A percentile compares a stretch with the other conserved stretches of the same genome.
These are phyloP conservation scores for Cyberlindnera japonica DNA, from an alignment of 805 yeast species.

Conservation along the genomic window DNA sequence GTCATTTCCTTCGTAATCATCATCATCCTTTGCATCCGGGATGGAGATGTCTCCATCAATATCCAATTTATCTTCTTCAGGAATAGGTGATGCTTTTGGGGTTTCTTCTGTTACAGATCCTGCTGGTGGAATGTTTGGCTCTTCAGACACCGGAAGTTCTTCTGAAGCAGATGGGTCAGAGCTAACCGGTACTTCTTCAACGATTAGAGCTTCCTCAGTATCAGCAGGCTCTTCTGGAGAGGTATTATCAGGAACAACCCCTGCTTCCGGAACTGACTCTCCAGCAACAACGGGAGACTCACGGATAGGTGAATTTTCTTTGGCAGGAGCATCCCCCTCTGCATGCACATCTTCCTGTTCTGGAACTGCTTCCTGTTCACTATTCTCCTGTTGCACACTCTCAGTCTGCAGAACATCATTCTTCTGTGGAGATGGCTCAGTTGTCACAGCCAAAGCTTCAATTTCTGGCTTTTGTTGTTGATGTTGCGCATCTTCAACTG, in stretches of 20 bases:
- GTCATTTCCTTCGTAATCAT: constrained; percentile 13
- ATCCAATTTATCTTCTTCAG: constrained; percentile 6
- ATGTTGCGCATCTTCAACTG: no score
- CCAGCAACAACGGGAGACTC: no score
- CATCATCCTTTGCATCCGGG: constrained; percentile 13
- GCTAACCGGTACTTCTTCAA: not conserved
- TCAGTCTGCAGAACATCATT: no score
- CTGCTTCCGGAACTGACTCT: no score
- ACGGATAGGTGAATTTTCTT: not conserved
- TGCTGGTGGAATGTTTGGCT: not conserved
- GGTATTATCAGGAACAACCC: no score
- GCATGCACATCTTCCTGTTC: not conserved
- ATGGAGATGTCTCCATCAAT: constrained; percentile 17
- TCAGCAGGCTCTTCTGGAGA: not conserved
- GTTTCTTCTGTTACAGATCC: not conserved
- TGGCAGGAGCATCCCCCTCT: not conserved
- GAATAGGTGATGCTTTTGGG: not conserved
- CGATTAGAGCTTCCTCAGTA: not conserved
- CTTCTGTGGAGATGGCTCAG: no score
- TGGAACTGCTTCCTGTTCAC: not conserved
- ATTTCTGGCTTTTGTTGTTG: no score
- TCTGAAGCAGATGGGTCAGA: not conserved
- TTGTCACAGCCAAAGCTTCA: no score
- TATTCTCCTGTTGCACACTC: no score
- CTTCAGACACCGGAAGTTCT: not conserved